Conservation (phyloP, 441 rosid genomes). For the Erodium moschatum region DNA sequence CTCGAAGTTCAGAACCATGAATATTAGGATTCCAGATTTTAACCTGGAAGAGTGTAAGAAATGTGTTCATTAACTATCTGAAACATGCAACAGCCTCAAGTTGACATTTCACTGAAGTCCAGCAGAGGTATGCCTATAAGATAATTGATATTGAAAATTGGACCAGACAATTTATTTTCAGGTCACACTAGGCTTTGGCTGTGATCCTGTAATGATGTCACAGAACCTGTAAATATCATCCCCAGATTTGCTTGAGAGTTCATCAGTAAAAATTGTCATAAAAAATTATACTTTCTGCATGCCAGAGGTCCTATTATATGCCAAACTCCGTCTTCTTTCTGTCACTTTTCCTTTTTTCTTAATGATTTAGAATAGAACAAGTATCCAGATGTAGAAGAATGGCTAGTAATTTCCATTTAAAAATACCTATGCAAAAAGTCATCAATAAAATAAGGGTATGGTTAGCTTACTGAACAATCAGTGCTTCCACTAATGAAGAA, state of each 20-base stretch:
- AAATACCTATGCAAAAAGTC: constrained; percentile 1
- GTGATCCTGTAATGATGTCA: not conserved
- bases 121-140: not conserved
- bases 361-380: no score
- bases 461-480: constrained; percentile 59
- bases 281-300: not conserved
- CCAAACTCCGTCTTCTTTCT: not conserved
- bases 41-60: constrained; percentile 45
- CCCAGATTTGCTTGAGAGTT: not conserved
- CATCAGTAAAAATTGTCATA: not conserved
- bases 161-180: not conserved
- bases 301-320: constrained; percentile 1
- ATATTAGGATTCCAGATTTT: constrained; percentile 98
- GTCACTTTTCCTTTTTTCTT: no score
- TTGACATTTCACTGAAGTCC: not conserved
- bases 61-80: constrained; percentile 1
- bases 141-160: not conserved
- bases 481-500: constrained; percentile 98
- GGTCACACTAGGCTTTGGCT: not conserved
- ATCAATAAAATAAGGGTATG: constrained; percentile 18
- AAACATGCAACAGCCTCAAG: not conserved
- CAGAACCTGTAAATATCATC: constrained; percentile 10
- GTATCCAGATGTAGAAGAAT: no score
- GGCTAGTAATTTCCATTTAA: no score
- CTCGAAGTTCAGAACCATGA: constrained; percentile 92